Evolutionary conservation across 768 basidiomycete species (phyloP), one percentile per base, ranked within the genome.

Genomic region (Auricularia cornea): DNA sequence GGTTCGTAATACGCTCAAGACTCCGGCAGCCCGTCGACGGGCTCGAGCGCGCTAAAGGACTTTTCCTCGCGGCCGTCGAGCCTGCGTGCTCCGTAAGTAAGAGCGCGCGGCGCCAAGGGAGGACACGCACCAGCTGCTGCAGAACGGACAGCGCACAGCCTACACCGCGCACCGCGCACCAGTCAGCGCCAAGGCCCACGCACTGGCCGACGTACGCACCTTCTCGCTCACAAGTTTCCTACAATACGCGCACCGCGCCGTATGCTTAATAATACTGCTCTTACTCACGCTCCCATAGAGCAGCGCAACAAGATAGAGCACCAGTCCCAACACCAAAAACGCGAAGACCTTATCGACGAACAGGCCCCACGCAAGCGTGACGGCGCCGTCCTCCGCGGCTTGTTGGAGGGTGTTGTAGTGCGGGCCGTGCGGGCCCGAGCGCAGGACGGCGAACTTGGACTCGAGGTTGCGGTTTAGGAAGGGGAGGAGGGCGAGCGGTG

Each of bases 351-450:
- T 66, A 64, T 78, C 75, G 12, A 78, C 16, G 66, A 81, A 81
- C 14, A 67, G 67, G 3, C 80, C 66, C 26, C 63, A 68, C 10
- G 75, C 73, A 62, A 79, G 68, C 1, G 78, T 77, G 1, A 80
- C 74, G 18, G 80, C 77, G n/a, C 80, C 80, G 57, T 81, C 80
- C 0, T 74, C 77, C 1, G 73, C 67, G 2, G 79, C 79, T 64
- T 80, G 79, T 59, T 74, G 62, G 14, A 79, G 68, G 2, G 80
- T 81, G 59, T 80, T 80, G 63, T 80, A 81, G 2, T 73, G 73
- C 3, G 71, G 74, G 12, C 28, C 28, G 56, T 72, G 66, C 0
- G 70, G 71, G 2, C 79, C 79, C 60, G 67, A 70, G 10, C 73
- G 69, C 26, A 81, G 65, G 1, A 80, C 71, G 20, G 67, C 33